These are phyloP conservation scores for Trichoderma arundinaceum DNA, from an alignment of 2,329 filamentous ascomycete genomes.

Conservation along the genomic window DNA sequence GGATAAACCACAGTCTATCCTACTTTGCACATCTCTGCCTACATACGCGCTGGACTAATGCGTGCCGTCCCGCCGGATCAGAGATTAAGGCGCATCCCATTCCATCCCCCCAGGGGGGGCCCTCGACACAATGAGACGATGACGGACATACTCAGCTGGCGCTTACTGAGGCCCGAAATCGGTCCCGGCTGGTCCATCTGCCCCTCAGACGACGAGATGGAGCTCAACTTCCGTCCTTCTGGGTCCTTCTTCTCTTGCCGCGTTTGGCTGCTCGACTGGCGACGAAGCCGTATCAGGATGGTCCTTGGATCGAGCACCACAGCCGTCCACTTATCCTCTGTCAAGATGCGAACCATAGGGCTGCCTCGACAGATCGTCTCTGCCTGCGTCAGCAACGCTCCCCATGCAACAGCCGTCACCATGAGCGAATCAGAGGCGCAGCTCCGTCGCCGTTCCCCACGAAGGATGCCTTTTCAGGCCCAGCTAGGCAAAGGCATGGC, in stretches of 20 bases:
- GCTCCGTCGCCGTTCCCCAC: constrained; percentile 16
- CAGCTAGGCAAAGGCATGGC: constrained; percentile 18
- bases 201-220: not conserved
- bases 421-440: constrained; percentile 40
- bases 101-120: not conserved
- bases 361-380: constrained; percentile 34
- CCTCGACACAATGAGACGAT: constrained; percentile 18
- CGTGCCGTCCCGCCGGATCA: constrained; percentile 27
- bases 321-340: constrained; percentile 21
- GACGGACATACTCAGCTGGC: constrained; percentile 23
- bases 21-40: constrained; percentile 4
- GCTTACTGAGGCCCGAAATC: constrained; percentile 1
- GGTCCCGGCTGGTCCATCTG: not conserved
- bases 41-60: constrained; percentile 25
- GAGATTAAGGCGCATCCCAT: constrained; percentile 17
- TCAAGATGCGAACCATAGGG: constrained; percentile 33
- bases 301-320: constrained; percentile 16
- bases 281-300: constrained; percentile 19
- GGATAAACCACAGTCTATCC: not conserved
- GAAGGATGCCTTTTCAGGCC: constrained; percentile 27
- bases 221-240: not conserved
- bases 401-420: constrained; percentile 42
- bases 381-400: constrained; percentile 39
- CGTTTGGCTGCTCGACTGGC: constrained; percentile 16
- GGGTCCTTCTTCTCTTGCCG: not conserved